A percentile compares a stretch with the other conserved stretches of the same genome.
These are phyloP conservation scores for Dactylellina drechsleri DNA, from an alignment of 2,329 filamentous ascomycete species.

Conservation along the genomic window DNA sequence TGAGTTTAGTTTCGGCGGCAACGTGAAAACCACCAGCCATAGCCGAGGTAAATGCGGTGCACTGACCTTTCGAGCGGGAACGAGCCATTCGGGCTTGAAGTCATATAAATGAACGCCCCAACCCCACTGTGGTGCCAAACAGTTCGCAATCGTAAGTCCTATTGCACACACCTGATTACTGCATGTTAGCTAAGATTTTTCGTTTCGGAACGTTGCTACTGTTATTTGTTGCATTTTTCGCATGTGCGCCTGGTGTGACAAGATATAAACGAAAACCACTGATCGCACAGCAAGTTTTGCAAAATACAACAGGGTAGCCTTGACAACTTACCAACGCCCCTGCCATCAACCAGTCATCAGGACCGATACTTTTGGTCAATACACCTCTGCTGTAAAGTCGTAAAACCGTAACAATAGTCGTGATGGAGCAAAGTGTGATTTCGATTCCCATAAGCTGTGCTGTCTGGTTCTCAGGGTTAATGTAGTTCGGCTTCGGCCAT, in stretches of 20 bases:
- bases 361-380: conserved; percentile 60
- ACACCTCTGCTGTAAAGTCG: conserved; percentile 62
- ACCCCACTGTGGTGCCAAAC: conserved; percentile 49
- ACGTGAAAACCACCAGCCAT: background rate
- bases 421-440: conserved; percentile 60
- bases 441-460: conserved; percentile 62
- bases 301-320: conserved; percentile 56
- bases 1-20: too few relatives aligned
- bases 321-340: conserved; percentile 60
- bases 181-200: conserved; percentile 13
- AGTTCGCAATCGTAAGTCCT: conserved; percentile 40
- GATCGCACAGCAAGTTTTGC: too few relatives aligned
- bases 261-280: too few relatives aligned
- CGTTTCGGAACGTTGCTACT: background rate
- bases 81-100: conserved; percentile 47
- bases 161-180: conserved; percentile 32
- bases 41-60: conserved; percentile 39
- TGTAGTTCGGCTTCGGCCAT: conserved; percentile 63
- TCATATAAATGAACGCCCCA: conserved; percentile 54
- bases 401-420: conserved; percentile 60
- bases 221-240: background rate
- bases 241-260: too few relatives aligned
- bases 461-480: conserved; percentile 62
- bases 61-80: conserved; percentile 52
- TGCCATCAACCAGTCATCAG: conserved; percentile 64